These are phyloP conservation scores for Xanthoconium purpureum DNA, from an alignment of 768 basidiomycete species.

Conservation along the genomic window DNA sequence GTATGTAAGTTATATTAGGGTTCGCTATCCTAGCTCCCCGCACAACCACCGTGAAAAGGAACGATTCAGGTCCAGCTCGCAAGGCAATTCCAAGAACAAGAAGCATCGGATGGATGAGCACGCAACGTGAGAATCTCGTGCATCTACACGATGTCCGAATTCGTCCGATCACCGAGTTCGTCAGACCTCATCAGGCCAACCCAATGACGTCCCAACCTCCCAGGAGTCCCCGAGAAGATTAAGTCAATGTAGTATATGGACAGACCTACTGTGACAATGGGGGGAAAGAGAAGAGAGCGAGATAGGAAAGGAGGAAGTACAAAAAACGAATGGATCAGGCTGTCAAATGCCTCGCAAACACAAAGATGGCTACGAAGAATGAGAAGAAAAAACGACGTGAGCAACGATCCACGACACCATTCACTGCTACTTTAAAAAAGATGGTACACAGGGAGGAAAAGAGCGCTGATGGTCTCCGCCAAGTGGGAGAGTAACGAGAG, in stretches of 20 bases:
- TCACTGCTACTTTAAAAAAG: not conserved
- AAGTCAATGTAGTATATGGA: constrained; percentile 24
- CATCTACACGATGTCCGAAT: too few species aligned
- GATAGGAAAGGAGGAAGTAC: not conserved
- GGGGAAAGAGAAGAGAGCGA: not conserved
- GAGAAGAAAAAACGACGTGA: constrained; percentile 1
- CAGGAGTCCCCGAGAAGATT: constrained; percentile 10
- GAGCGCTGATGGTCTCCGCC: constrained; percentile 6
- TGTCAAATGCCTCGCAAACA: constrained; percentile 1
- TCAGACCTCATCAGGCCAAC: too few species aligned
- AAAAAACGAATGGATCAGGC: constrained; percentile 7
- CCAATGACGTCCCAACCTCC: not conserved
- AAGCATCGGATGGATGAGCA: too few species aligned
- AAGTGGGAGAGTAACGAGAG: constrained; percentile 16
- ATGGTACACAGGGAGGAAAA: constrained; percentile 3
- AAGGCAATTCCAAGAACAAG: too few species aligned
- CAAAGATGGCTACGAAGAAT: not conserved
- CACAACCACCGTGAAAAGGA: too few species aligned
- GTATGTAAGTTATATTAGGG: too few species aligned
- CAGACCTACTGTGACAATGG: constrained; percentile 23
- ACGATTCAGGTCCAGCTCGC: too few species aligned
- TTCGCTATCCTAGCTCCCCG: too few species aligned
- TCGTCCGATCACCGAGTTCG: too few species aligned
- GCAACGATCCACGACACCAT: constrained; percentile 3
- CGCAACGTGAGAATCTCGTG: too few species aligned